Conservation (phyloP, 108 stramenopile genomes). For the Skeletonema marinoi region DNA sequence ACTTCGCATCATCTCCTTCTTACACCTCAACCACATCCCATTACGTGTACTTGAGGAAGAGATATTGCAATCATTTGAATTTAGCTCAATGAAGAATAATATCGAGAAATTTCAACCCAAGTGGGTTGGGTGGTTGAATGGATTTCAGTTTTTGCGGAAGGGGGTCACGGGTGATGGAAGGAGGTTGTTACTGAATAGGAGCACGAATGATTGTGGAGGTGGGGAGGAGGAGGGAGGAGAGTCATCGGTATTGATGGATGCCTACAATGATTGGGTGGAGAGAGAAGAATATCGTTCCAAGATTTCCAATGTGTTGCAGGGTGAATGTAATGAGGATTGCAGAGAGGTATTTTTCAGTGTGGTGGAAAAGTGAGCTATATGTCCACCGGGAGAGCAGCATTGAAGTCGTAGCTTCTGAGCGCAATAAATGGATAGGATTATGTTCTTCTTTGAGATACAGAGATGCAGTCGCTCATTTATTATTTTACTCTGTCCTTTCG, state of each 20-base stretch:
- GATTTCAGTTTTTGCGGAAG: conserved; percentile 48
- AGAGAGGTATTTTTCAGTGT: not conserved
- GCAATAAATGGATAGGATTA: too few species aligned
- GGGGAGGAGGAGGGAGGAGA: too few species aligned
- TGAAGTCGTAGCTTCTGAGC: too few species aligned
- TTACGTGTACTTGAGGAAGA: too few species aligned
- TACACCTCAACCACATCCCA: conserved; percentile 5
- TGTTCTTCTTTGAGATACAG: too few species aligned
- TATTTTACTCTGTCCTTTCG: too few species aligned
- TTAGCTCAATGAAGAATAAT: too few species aligned
- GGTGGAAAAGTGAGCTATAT: not conserved
- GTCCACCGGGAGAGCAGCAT: too few species aligned
- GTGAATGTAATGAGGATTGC: not conserved
- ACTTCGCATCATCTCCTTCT: conserved; percentile 28
- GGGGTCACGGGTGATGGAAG: conserved; percentile 44
- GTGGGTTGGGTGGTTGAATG: conserved; percentile 46
- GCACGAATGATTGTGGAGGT: too few species aligned
- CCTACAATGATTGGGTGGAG: not conserved
- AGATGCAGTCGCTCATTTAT: too few species aligned
- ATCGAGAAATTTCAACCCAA: conserved; percentile 11
- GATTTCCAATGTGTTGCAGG: conserved; percentile 7
- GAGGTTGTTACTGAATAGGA: not conserved
- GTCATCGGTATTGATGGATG: not conserved
- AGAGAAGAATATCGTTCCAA: conserved; percentile 15
- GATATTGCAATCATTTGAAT: too few species aligned